Evolutionary conservation across 2,329 filamentous ascomycete species (phyloP).

Genomic region (Nothophaeocryptopus gaeumannii): DNA sequence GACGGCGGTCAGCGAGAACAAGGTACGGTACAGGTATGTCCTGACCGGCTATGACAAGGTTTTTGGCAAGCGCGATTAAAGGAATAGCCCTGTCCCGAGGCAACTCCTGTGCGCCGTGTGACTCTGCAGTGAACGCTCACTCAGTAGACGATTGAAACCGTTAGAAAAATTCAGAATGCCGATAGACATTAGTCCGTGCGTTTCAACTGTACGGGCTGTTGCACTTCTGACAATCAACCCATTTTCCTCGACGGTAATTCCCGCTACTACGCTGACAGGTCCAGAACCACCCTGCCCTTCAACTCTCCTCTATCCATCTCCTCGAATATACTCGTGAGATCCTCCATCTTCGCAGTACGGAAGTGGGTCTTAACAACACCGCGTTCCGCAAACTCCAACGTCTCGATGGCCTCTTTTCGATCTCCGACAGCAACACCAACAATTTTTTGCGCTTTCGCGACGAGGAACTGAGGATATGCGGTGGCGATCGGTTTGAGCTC

Average conservation of each 20-base stretch:
- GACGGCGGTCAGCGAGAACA: conserved; percentile 62
- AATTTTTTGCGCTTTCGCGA: conserved; percentile 44
- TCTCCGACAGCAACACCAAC: conserved; percentile 48
- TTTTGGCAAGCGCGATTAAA: conserved; percentile 53
- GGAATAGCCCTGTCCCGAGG: neutral
- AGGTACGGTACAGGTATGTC: conserved; percentile 70
- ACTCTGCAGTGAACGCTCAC: too few species aligned
- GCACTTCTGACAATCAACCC: neutral
- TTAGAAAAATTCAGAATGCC: too few species aligned
- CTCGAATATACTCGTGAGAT: conserved; percentile 45
- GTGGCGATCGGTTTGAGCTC: conserved; percentile 45
- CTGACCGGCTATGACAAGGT: conserved; percentile 66
- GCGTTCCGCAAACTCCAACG: conserved; percentile 45
- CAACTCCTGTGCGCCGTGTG: neutral
- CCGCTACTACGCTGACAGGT: conserved; percentile 30
- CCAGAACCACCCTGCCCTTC: conserved; percentile 49
- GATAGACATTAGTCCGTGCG: too few species aligned
- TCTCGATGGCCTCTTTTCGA: conserved; percentile 50
- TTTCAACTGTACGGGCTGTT: neutral
- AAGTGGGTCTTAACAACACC: conserved; percentile 50
- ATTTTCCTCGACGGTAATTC: neutral
- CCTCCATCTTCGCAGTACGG: conserved; percentile 47
- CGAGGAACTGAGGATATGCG: conserved; percentile 41
- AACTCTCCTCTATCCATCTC: conserved; percentile 47
- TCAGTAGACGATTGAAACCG: too few species aligned